Base-by-base conservation (phyloP, 495 filamentous ascomycete species). In the Penicillium tannophilum region DNA sequence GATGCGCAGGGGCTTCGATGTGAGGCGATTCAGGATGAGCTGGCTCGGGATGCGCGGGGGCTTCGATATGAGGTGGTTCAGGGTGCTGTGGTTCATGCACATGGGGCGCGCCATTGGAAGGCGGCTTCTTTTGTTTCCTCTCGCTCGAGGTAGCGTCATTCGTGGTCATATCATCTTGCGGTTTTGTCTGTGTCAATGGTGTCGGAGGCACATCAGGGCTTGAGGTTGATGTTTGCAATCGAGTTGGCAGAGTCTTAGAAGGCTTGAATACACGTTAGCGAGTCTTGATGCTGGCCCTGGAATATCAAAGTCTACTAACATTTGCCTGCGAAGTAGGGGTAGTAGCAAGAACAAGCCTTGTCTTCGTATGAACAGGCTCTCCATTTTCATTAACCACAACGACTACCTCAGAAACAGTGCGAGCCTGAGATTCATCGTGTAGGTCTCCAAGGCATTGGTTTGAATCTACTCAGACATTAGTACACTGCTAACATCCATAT, bases 371-470 rank as follows among this genome's bases (percentile, higher is more conserved):
- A 31, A 89, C 56, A 0, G 78, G 76, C 8, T 83, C 76, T 54
- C 88, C 87, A 53, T 84, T 58, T 50, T 85, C 74, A 65, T 93
- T 82, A 28, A 91, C 83, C 64, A 80, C 88, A 60, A 90, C 82
- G 28, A 88, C 74, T 17, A 88, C 82, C 49, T 84, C 74, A 17
- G 76, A 66, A 23, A 65, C 71, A 43, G 67, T 77, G 50, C 63
- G 31, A 39, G 52, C 26, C 24, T 66, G 54, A 31, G 48, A 44
- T 33, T 50, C n/a, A 35, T 26, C 55, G 52, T 64, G 28, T 19
- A 55, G 45, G 4, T 39, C 28, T 28, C 24, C 54, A 16, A 45
- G 20, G 8, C 60, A 54, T 23, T 48, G 33, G 30, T 28, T 45
- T 9, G 60, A 41, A 6, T 44, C 59, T 63, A 54, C 20, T 4